Base-by-base conservation (phyloP, 2,329 filamentous ascomycete genomes). In the Neonectria magnoliae region DNA sequence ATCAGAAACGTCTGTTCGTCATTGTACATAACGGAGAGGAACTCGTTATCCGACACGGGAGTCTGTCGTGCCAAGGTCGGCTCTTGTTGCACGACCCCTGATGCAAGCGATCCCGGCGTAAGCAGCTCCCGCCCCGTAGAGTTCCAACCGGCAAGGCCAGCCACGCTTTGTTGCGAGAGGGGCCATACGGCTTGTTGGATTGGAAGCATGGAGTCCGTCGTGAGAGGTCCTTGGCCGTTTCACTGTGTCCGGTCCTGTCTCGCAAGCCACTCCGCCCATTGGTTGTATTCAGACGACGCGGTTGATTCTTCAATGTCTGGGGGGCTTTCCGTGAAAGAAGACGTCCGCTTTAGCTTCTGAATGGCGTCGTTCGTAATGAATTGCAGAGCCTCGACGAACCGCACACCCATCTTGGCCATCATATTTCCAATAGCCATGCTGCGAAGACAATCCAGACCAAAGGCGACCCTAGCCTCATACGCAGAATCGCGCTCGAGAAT, bases 371-470 rank as follows among this genome's bases (percentile, higher is more conserved):
- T 58, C 0, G 71, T 60, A 13, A 73, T 73, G 2, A 64, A 57
- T 22, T 69, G 69, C 16, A 74, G 38, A 3, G 70, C 68, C 41
- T 74, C 72, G 13, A 74, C 71, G n/a, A 74, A 74, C 4, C 69
- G 60, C 4, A 73, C 71, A 3, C 72, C 72, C 42, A 69, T 67
- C 25, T 52, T 69, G 16, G 69, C 69, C 18, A 64, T 61, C 47
- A 73, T 65, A 55, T 78, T 79, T 0, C 76, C 77, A 5, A 70
- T 68, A 0, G 78, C 73, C 77, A 80, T 80, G n/a, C 63, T 72
- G 1, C 72, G 66, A 1, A 80, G 73, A 52, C 76, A 78, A 4
- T 73, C 70, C 6, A 79, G 31, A 0, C 77, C 78, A 48, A 79
- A 77, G 0, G 55, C 59, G 1, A 79, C 75, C 18, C 72, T 66